phyloP scores from a whole-genome alignment of 768 basidiomycete species.

The Pisolithus albus region DNA sequence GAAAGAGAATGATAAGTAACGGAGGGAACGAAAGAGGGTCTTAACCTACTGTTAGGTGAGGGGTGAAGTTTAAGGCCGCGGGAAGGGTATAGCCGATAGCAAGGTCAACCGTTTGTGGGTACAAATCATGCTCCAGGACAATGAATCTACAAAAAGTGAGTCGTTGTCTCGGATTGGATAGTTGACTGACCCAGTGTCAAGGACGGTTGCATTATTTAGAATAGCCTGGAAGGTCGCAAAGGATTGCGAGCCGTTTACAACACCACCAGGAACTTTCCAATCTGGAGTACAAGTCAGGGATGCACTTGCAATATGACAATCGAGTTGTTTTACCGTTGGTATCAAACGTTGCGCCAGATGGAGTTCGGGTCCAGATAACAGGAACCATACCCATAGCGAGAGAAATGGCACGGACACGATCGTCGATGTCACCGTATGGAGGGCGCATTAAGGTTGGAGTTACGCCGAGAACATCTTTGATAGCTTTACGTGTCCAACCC shows the following conservation, averaged over 20 bases:
- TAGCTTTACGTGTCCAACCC: constrained; percentile 85
- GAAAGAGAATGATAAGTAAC: background rate
- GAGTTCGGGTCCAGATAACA: constrained; percentile 79
- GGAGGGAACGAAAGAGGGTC: background rate
- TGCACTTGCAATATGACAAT: constrained; percentile 1
- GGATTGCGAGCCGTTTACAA: constrained; percentile 58
- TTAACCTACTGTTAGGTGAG: constrained; percentile 52
- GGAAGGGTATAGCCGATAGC: constrained; percentile 84
- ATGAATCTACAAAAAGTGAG: constrained; percentile 54
- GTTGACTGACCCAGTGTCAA: constrained; percentile 50
- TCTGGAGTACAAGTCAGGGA: constrained; percentile 36
- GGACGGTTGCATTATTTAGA: constrained; percentile 55
- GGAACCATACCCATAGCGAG: constrained; percentile 89
- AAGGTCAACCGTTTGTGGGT: constrained; percentile 78
- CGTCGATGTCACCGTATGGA: constrained; percentile 84
- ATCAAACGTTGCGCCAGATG: constrained; percentile 52
- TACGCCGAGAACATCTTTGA: constrained; percentile 68
- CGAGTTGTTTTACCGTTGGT: constrained; percentile 50
- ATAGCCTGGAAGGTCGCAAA: constrained; percentile 67
- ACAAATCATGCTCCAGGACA: constrained; percentile 86
- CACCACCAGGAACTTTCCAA: constrained; percentile 81
- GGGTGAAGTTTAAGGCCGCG: constrained; percentile 59
- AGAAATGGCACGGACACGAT: constrained; percentile 86
- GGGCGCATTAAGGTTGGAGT: constrained; percentile 76
- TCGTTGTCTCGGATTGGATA: background rate